phyloP scores from a whole-genome alignment of 495 filamentous ascomycete genomes.

The Neurospora cerealis region DNA sequence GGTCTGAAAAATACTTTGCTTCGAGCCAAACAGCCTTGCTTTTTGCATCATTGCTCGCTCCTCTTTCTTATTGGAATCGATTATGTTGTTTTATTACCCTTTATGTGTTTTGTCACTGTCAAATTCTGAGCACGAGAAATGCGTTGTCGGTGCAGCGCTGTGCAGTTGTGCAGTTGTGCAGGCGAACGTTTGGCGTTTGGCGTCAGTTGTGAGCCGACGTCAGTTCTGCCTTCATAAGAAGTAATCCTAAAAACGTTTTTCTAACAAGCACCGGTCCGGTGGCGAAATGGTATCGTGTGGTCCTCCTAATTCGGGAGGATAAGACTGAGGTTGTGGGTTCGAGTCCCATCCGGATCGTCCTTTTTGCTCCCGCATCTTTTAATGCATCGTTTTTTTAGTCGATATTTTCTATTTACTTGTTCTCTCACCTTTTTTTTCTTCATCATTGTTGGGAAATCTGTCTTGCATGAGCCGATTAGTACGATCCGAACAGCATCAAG shows the following conservation, averaged over 20 bases:
- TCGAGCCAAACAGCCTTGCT: neutral
- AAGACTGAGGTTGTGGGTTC: neutral
- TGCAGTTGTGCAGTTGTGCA: neutral
- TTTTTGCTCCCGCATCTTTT: neutral
- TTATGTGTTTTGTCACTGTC: neutral
- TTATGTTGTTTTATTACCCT: neutral
- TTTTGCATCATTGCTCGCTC: neutral
- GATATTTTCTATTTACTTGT: neutral
- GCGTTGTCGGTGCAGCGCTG: neutral
- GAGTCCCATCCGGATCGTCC: neutral
- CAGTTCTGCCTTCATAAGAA: neutral
- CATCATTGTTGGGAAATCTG: neutral
- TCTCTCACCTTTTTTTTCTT: neutral
- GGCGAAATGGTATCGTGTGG: neutral
- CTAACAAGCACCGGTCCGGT: neutral
- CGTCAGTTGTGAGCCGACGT: neutral
- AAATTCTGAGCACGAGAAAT: neutral
- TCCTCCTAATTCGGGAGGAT: neutral
- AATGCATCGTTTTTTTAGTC: neutral
- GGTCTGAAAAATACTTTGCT: neutral
- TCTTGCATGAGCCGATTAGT: too few species aligned
- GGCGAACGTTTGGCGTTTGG: neutral
- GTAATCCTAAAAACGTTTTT: fast-evolving
- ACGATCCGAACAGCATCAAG: neutral
- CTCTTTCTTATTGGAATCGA: neutral